Conservation (phyloP, 2,329 filamentous ascomycete species). For the Beauveria scarabaeidicola region DNA sequence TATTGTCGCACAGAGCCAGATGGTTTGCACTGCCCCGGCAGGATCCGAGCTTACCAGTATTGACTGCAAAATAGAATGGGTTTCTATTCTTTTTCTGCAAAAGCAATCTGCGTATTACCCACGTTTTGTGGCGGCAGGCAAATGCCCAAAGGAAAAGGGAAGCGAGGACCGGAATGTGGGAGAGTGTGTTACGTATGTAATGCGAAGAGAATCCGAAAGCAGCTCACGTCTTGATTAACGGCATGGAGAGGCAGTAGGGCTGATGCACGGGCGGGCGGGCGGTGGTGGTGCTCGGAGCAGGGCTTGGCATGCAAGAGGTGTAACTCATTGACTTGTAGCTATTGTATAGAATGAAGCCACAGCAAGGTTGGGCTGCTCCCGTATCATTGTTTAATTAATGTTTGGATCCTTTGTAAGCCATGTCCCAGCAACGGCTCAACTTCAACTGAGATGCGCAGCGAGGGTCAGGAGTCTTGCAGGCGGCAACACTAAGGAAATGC, state of each 20-base stretch:
- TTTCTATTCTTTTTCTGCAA: no score
- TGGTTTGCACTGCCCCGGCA: not conserved
- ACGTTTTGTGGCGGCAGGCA: no score
- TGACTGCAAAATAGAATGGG: not conserved
- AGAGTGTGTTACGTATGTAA: not conserved
- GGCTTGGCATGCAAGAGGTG: not conserved
- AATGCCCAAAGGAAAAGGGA: no score
- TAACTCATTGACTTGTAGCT: not conserved
- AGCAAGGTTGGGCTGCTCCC: no score
- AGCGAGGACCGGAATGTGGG: not conserved
- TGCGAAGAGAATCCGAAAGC: not conserved
- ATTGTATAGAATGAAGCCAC: no score
- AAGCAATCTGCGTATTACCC: not conserved
- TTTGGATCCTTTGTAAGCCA: no score
- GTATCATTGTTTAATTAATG: no score
- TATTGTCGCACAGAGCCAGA: not conserved
- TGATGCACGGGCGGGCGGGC: not conserved
- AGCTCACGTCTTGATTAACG: not conserved
- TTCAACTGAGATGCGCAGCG: no score
- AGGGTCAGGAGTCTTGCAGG: no score
- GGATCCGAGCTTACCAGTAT: not conserved
- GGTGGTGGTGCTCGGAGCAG: not conserved
- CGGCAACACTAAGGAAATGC: no score
- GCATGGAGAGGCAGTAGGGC: not conserved
- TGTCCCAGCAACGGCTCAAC: no score